phyloP scores from a whole-genome alignment of 2,329 filamentous ascomycete species.

The Ascomycota sp. region DNA sequence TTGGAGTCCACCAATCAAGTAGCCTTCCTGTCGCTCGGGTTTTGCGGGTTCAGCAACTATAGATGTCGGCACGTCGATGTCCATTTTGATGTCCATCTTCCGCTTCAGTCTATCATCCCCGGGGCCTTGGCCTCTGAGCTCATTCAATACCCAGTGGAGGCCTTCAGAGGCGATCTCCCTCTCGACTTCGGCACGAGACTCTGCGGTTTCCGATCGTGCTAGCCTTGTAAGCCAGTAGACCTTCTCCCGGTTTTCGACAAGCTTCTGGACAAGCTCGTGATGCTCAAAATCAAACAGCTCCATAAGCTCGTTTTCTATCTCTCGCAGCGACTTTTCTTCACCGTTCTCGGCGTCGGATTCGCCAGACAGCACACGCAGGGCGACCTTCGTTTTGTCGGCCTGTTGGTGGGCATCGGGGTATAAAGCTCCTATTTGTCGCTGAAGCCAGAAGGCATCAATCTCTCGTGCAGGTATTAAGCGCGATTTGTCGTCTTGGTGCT shows the following conservation, averaged over 20 bases:
- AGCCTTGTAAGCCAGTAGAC: constrained; percentile 87
- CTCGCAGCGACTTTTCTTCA: constrained; percentile 64
- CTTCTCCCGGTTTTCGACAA: constrained; percentile 81
- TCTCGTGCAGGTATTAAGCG: constrained; percentile 58
- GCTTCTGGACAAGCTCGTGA: constrained; percentile 71
- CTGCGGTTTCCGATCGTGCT: constrained; percentile 58
- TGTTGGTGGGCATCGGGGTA: constrained; percentile 85
- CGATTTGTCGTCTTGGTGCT: constrained; percentile 27
- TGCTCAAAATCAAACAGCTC: constrained; percentile 95
- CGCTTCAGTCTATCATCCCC: constrained; percentile 35
- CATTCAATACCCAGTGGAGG: constrained; percentile 65
- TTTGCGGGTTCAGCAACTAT: constrained; percentile 27
- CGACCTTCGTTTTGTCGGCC: constrained; percentile 74
- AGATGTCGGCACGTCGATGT: constrained; percentile 52
- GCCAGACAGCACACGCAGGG: constrained; percentile 61
- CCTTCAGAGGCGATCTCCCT: constrained; percentile 81
- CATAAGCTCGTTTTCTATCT: constrained; percentile 96
- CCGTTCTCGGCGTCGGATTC: constrained; percentile 46
- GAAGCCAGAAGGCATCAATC: constrained; percentile 93
- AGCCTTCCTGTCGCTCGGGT: constrained; percentile 38
- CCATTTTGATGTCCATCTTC: constrained; percentile 83
- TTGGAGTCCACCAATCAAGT: constrained; percentile 60
- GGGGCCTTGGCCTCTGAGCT: constrained; percentile 53
- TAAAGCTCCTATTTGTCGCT: constrained; percentile 68
- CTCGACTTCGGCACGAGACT: constrained; percentile 56